Conservation (phyloP, 371 early-diverging fungal species). For the Apophysomyces trapeziformis region DNA sequence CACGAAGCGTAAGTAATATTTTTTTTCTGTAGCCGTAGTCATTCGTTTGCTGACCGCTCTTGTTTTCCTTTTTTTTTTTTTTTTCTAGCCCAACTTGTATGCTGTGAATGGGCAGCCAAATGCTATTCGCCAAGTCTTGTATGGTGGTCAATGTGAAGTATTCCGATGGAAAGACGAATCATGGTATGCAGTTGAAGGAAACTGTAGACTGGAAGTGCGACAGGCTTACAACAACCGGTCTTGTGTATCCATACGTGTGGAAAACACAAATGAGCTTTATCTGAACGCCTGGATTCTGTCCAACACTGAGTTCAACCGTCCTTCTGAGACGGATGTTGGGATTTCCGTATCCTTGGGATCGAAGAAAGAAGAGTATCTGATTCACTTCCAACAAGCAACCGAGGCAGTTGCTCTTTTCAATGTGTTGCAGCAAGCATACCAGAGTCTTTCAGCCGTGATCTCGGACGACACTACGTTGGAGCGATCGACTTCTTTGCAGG, state of each 20-base stretch:
- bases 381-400: conserved; percentile 41
- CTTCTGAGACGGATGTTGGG: conserved; percentile 45
- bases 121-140: conserved; percentile 36
- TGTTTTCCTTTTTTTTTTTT: neutral
- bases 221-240: conserved; percentile 37
- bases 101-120: conserved; percentile 23
- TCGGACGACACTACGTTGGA: neutral
- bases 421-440: conserved; percentile 32
- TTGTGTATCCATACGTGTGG: conserved; percentile 42
- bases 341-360: conserved; percentile 41
- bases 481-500: conserved; percentile 16
- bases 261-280: conserved; percentile 39
- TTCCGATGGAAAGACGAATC: conserved; percentile 53
- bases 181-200: conserved; percentile 50
- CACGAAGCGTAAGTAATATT: conserved; percentile 32
- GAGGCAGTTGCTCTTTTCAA: conserved; percentile 32
- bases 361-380: conserved; percentile 46
- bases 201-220: conserved; percentile 40
- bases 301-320: conserved; percentile 34
- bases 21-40: neutral
- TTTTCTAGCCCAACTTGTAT: neutral
- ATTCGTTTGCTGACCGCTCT: neutral
- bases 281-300: conserved; percentile 52
- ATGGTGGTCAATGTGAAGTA: conserved; percentile 42
- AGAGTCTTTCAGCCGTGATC: conserved; percentile 12